Percentiles rank a stretch among this genome's conserved stretches.
Conservation (phyloP, 352 stramenopile genomes). For the Globisporangium alternatum region DNA sequence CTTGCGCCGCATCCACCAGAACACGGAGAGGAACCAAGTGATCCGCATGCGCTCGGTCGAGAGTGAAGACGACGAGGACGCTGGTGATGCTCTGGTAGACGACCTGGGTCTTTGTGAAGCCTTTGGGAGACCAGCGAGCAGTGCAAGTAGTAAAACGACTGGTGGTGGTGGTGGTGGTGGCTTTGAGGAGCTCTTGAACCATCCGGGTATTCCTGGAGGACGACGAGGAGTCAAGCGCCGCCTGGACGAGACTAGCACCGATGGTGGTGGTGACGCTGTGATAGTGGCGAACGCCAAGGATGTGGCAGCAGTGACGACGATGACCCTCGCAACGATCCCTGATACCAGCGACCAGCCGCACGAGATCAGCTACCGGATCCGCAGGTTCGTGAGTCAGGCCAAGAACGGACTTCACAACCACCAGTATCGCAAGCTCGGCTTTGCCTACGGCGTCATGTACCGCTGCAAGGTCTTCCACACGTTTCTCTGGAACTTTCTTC, state of each 20-base stretch:
- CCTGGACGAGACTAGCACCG: neutral
- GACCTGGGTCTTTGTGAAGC: neutral
- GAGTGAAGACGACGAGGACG: slow-evolving; percentile 36
- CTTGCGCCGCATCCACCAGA: slow-evolving; percentile 63
- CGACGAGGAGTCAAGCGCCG: slow-evolving; percentile 3
- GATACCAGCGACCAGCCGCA: slow-evolving; percentile 2
- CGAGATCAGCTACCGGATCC: slow-evolving; percentile 71
- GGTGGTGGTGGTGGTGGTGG: neutral
- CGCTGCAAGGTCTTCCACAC: slow-evolving; percentile 76
- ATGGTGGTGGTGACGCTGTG: neutral
- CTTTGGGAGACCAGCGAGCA: neutral
- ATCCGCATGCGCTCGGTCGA: slow-evolving; percentile 43
- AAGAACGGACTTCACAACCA: slow-evolving; percentile 53
- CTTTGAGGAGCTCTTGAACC: neutral
- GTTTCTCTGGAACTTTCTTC: slow-evolving; percentile 68
- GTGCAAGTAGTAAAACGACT: neutral
- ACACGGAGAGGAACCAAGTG: slow-evolving; percentile 49
- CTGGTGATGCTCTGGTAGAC: neutral
- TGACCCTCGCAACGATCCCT: neutral
- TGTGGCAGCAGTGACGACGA: neutral
- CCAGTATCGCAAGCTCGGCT: slow-evolving; percentile 74
- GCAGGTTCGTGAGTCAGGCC: slow-evolving; percentile 59
- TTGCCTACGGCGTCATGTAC: slow-evolving; percentile 83
- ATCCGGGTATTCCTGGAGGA: neutral
- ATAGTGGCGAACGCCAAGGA: neutral